A percentile compares a stretch with the other conserved stretches of the same genome.
Evolutionary conservation across 2,329 filamentous ascomycete species (phyloP).

Genomic region (Ophiostoma sp.): DNA sequence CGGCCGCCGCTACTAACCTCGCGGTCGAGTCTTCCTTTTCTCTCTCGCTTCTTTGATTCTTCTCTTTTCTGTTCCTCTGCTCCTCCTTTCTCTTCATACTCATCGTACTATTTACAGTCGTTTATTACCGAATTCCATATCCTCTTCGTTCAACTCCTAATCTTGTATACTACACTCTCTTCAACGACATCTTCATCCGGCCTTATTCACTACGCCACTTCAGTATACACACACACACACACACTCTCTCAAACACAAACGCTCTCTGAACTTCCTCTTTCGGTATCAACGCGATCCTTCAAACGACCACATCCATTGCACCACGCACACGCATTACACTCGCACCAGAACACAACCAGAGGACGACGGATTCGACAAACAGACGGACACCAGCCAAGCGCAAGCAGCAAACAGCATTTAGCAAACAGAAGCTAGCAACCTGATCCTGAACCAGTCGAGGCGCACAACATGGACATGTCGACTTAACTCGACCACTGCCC

Average conservation of each 20-base stretch:
- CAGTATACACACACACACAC: not conserved
- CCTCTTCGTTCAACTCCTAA: not conserved
- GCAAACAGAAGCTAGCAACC: not conserved
- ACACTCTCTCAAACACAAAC: not conserved
- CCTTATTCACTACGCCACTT: not conserved
- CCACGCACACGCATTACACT: not conserved
- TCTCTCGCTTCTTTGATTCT: not conserved
- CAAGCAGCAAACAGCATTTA: not conserved
- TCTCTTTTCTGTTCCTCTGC: not conserved
- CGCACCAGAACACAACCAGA: not conserved
- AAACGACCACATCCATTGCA: not conserved
- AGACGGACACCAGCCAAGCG: not conserved
- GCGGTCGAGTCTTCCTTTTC: not conserved
- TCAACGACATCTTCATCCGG: not conserved
- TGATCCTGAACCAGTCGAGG: not conserved
- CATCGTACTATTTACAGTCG: not conserved
- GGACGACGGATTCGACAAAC: not conserved
- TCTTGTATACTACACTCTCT: not conserved
- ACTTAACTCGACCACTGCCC: not conserved
- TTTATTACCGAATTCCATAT: not conserved
- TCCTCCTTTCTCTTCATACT: not conserved
- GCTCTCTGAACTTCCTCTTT: not conserved
- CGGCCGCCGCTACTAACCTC: conserved; percentile 6
- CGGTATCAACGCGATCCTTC: not conserved
- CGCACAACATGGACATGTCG: not conserved